Evolutionary conservation across 345 rosid species (phyloP), one percentile per base, ranked within the genome.

Genomic region (Conringia planisiliqua): DNA sequence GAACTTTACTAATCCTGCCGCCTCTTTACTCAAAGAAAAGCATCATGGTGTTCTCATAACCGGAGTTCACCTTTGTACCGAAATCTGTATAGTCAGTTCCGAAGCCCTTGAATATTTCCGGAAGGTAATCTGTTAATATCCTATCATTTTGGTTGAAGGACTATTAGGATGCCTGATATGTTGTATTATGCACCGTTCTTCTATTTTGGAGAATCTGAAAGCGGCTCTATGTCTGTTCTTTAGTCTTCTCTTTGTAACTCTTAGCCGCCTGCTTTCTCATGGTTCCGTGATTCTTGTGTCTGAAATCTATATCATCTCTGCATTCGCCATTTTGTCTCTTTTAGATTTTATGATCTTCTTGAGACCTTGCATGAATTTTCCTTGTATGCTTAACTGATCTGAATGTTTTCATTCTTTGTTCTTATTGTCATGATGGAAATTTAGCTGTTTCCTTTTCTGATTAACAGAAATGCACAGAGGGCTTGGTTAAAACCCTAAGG

Each of bases 11-110:
- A 95, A 89, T 79, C 88, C 89, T 76, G 85, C 90, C 60, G 82
- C 97, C 73, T 76, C 92, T 24, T 85, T 95, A 61, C 96, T 95
- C 70, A 92, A 85, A 86, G 99, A 90, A 86, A 95, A 95, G 78
- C 99, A 95, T 79, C 99, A 95, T 81, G 99, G 99, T 77, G 97
- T 90, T 76, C 77, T 92, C 77, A 87, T 92, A 64, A 90, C 97
- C 10, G 97, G 96, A 74, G 78, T 95, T 84, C 97, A 92, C 80
- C 96, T 95, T 70, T 92, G 97, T 76, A 83, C 86, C 10, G 97
- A 95, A 82, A 83, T 95, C 61, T 89, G 99, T 82, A 89, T 76
- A 86, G 82, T 85, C 87, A 90, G 96, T 72, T 78, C 88, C 5
- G 99, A 92, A 76, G 99, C 97, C 71, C 95, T 85, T 46, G 93